phyloP scores from a whole-genome alignment of 306 rosid genomes.

The Echinosophora koreensis region DNA sequence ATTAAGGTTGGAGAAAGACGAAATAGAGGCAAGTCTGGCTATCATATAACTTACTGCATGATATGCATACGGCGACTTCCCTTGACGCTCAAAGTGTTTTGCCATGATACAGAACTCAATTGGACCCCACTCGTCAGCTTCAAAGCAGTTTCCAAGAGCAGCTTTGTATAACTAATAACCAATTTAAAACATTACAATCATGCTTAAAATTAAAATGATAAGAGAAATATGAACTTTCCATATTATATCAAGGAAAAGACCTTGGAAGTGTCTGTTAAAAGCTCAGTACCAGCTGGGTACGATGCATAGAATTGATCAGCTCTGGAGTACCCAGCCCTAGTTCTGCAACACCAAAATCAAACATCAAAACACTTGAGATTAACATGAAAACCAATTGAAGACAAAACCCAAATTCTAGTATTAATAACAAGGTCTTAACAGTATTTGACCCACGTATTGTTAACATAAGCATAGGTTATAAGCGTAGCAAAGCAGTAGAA shows the following conservation, averaged over 20 bases:
- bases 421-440: slow-evolving; percentile 8
- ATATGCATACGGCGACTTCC: slow-evolving; percentile 86
- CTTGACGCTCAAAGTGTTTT: slow-evolving; percentile 93
- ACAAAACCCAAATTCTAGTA: background rate
- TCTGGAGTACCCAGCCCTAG: slow-evolving; percentile 95
- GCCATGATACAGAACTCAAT: slow-evolving; percentile 89
- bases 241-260: slow-evolving; percentile 39
- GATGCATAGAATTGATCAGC: slow-evolving; percentile 95
- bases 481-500: slow-evolving; percentile 79
- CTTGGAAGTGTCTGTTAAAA: slow-evolving; percentile 83
- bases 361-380: slow-evolving; percentile 25
- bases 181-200: slow-evolving; percentile 38
- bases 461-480: slow-evolving; percentile 72
- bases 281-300: slow-evolving; percentile 96
- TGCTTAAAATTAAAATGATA: slow-evolving; percentile 18
- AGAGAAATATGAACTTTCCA: background rate
- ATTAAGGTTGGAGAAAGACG: background rate
- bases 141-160: slow-evolving; percentile 92
- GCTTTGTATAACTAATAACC: slow-evolving; percentile 78
- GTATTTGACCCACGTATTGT: slow-evolving; percentile 72
- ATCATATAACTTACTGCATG: slow-evolving; percentile 75
- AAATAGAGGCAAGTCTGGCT: background rate
- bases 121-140: slow-evolving; percentile 93
- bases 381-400: slow-evolving; percentile 20
- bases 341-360: slow-evolving; percentile 64